phyloP scores from a whole-genome alignment of 202 grass and related monocot genomes.

The Digitaria exilis region DNA sequence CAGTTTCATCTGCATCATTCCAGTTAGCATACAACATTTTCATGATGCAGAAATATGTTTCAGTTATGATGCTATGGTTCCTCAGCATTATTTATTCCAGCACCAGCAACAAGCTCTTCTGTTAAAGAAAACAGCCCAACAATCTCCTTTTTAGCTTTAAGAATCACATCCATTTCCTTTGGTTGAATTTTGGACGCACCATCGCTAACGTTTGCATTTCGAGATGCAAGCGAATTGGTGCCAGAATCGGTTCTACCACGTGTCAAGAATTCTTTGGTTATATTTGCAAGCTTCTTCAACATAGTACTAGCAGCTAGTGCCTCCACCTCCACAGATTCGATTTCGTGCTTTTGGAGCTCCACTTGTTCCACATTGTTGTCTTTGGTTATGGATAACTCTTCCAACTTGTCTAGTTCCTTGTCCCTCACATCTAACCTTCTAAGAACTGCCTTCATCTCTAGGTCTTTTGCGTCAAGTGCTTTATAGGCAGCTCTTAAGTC shows the following conservation, averaged over 20 bases:
- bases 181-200: conserved; percentile 29
- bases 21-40: not conserved
- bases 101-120: conserved; percentile 53
- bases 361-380: conserved; percentile 33
- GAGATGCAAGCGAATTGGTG: conserved; percentile 20
- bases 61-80: conserved; percentile 29
- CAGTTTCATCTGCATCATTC: not conserved
- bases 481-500: conserved; percentile 55
- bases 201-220: conserved; percentile 1
- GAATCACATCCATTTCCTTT: conserved; percentile 39
- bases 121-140: conserved; percentile 65
- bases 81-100: conserved; percentile 32
- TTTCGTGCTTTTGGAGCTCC: conserved; percentile 2
- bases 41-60: conserved; percentile 14
- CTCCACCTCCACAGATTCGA: conserved; percentile 46
- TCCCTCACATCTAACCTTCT: conserved; percentile 50
- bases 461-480: conserved; percentile 65
- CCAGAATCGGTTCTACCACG: conserved; percentile 26
- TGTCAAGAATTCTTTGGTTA: conserved; percentile 52
- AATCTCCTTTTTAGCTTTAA: conserved; percentile 62
- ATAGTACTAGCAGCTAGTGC: conserved; percentile 56
- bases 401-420: conserved; percentile 45
- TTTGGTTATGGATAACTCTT: conserved; percentile 40
- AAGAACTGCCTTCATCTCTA: conserved; percentile 59
- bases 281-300: conserved; percentile 54